Conservation (phyloP, 805 yeast species). For the Candida arabinofermentans region DNA sequence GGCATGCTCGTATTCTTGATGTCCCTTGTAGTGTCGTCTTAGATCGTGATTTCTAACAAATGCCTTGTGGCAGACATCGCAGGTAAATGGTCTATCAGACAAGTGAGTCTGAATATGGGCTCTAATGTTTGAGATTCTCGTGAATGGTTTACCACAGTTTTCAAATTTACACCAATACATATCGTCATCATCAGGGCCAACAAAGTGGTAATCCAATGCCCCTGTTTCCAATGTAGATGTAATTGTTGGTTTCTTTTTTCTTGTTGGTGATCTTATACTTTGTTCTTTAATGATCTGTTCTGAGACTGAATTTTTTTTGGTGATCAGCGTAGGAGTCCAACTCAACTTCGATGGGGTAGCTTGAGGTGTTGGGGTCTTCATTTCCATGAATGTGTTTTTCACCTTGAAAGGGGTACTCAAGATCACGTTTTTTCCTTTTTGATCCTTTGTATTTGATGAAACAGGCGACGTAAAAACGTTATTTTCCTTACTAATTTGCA, state of each 20-base stretch:
- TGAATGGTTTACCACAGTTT: conserved; percentile 77
- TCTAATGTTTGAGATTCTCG: conserved; percentile 85
- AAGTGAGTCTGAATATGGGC: conserved; percentile 97
- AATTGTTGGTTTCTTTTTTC: conserved; percentile 45
- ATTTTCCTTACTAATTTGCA: neutral
- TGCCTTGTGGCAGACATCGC: conserved; percentile 72
- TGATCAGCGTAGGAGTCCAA: conserved; percentile 33
- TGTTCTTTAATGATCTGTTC: conserved; percentile 32
- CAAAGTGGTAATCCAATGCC: conserved; percentile 76
- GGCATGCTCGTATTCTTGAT: conserved; percentile 61
- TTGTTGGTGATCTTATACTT: conserved; percentile 39
- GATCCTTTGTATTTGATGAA: conserved; percentile 9
- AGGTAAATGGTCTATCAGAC: conserved; percentile 87
- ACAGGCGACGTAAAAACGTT: neutral
- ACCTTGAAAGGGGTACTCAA: conserved; percentile 26
- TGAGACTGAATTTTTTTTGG: conserved; percentile 28
- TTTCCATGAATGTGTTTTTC: conserved; percentile 17
- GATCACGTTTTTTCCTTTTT: conserved; percentile 9
- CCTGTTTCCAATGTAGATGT: conserved; percentile 83
- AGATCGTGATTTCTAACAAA: conserved; percentile 96
- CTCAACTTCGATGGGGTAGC: conserved; percentile 26
- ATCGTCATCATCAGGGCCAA: conserved; percentile 72
- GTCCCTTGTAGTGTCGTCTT: conserved; percentile 85
- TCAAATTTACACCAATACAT: conserved; percentile 71
- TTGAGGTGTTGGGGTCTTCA: conserved; percentile 29